Percentiles rank a stretch among this genome's conserved stretches.
phyloP scores from a whole-genome alignment of 2,329 filamentous ascomycete species.

The Apiospora marii region DNA sequence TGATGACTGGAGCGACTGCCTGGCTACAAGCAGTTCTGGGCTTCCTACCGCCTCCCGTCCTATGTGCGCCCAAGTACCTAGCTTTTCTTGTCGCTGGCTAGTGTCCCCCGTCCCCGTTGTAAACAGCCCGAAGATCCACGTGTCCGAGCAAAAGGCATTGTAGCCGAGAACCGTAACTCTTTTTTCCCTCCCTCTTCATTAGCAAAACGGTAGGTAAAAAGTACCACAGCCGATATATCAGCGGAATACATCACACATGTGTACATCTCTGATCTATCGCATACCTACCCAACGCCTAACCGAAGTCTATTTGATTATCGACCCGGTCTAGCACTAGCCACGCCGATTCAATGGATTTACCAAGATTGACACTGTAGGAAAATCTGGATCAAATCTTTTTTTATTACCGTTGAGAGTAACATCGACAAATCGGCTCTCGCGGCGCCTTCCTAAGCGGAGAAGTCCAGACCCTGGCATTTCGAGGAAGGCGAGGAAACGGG shows the following conservation, averaged over 20 bases:
- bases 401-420: not conserved
- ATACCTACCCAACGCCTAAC: not conserved
- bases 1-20: not conserved
- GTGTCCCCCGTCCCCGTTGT: not conserved
- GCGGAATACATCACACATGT: not conserved
- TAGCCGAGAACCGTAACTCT: not conserved
- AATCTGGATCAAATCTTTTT: conserved; percentile 18
- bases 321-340: not conserved
- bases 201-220: not conserved
- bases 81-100: not conserved
- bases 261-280: not conserved
- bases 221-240: not conserved
- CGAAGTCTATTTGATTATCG: not conserved
- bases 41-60: not conserved
- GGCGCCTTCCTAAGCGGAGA: conserved; percentile 14
- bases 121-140: conserved; percentile 7
- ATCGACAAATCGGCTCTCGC: conserved; percentile 12
- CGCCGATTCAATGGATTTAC: conserved; percentile 6
- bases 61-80: not conserved
- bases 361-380: conserved; percentile 7
- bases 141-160: conserved; percentile 11
- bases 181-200: not conserved
- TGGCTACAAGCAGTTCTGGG: not conserved
- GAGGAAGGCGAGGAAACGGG: not conserved
- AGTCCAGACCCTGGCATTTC: not conserved